Percentiles rank a stretch among this genome's conserved stretches.
Conservation (phyloP, 768 basidiomycete species). For the Podaxis sp. region DNA sequence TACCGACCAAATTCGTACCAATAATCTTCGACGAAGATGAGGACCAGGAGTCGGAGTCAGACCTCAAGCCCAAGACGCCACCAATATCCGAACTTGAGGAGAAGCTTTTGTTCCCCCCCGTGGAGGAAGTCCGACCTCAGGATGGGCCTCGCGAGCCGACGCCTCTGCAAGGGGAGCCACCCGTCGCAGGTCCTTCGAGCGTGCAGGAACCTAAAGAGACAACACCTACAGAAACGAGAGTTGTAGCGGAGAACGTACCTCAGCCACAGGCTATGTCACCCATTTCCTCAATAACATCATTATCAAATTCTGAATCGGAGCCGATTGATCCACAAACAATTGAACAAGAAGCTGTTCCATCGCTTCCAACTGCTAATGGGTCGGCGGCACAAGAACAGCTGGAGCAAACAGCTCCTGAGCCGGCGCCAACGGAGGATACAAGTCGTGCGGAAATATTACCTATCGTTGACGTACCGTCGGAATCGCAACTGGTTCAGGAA, state of each 20-base stretch:
- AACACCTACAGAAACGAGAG: neutral
- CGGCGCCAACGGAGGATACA: slow-evolving; percentile 17
- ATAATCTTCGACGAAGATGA: slow-evolving; percentile 29
- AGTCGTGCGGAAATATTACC: slow-evolving; percentile 26
- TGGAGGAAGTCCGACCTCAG: neutral
- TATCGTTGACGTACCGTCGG: neutral
- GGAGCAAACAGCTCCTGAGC: neutral
- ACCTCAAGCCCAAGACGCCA: neutral
- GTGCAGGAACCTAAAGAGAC: neutral
- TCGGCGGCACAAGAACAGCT: neutral
- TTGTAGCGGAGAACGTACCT: neutral
- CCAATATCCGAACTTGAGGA: neutral
- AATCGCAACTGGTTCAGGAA: neutral
- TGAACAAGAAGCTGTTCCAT: neutral
- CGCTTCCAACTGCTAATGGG: neutral
- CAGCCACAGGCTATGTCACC: neutral
- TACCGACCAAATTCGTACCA: slow-evolving; percentile 20
- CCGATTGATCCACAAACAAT: too few relatives aligned
- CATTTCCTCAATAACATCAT: neutral
- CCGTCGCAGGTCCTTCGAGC: neutral
- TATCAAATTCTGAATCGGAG: neutral
- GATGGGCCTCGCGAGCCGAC: neutral
- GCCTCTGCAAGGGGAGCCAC: neutral
- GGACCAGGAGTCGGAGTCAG: slow-evolving; percentile 18
- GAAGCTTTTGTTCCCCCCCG: neutral